Conservation (phyloP, 345 rosid genomes). For the Clarkia xantiana region DNA sequence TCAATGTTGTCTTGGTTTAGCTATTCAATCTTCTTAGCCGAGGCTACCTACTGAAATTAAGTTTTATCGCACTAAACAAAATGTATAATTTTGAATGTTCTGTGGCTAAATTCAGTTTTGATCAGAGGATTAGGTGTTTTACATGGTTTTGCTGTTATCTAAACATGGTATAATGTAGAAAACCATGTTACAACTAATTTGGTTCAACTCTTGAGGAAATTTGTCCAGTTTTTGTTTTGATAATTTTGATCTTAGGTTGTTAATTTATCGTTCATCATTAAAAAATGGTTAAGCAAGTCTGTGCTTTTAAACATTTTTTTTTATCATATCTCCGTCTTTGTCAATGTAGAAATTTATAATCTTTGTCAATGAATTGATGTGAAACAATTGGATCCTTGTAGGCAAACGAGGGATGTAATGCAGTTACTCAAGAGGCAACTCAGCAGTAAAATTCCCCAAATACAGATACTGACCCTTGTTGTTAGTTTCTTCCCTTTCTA, state of each 20-base stretch:
- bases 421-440: slow-evolving; percentile 84
- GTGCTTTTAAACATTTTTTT: not conserved
- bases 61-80: not conserved
- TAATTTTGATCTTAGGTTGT: not conserved
- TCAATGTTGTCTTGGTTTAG: not conserved
- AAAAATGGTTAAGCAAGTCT: not conserved
- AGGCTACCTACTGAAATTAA: not conserved
- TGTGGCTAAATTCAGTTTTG: not conserved
- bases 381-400: slow-evolving; percentile 14
- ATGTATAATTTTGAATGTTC: not conserved
- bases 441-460: slow-evolving; percentile 76
- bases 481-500: slow-evolving; percentile 33
- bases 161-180: too few relatives aligned
- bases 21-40: not conserved
- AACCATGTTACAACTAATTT: too few relatives aligned
- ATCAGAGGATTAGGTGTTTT: too few relatives aligned
- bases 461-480: slow-evolving; percentile 72
- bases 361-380: not conserved
- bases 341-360: not conserved
- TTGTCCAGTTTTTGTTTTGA: not conserved
- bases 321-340: not conserved
- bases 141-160: too few relatives aligned
- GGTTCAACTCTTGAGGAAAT: too few relatives aligned
- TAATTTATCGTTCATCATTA: not conserved
- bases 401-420: slow-evolving; percentile 84